Percentiles rank a stretch among this genome's conserved stretches.
phyloP scores from a whole-genome alignment of 805 yeast genomes.

The Cyberlindnera amylophila region DNA sequence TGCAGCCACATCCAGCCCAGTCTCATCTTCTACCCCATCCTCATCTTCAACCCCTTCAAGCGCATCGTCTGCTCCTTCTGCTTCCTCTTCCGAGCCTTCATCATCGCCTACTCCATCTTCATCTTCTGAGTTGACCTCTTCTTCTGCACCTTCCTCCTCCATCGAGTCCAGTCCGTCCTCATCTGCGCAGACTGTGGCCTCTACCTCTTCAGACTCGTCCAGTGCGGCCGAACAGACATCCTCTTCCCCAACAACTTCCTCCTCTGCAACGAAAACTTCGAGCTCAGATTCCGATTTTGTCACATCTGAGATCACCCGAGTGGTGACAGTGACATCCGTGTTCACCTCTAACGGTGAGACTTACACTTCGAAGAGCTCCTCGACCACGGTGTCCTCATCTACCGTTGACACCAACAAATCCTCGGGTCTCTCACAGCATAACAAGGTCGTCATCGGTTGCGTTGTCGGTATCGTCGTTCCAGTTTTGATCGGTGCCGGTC shows the following conservation, averaged over 20 bases:
- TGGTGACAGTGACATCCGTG: conserved; percentile 17
- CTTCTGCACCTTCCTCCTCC: conserved; percentile 10
- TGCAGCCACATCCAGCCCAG: neutral
- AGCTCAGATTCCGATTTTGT: conserved; percentile 9
- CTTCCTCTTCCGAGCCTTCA: neutral
- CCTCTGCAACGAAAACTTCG: conserved; percentile 12
- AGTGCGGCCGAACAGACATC: conserved; percentile 6
- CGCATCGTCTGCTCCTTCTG: neutral
- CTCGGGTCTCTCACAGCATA: conserved; percentile 44
- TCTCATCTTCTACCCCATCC: neutral
- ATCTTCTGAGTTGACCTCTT: neutral
- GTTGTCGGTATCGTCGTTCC: conserved; percentile 74
- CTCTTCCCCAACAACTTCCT: conserved; percentile 5
- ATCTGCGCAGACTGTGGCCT: neutral
- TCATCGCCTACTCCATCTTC: neutral
- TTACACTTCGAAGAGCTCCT: conserved; percentile 12
- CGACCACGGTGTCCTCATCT: conserved; percentile 19
- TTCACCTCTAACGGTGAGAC: conserved; percentile 17
- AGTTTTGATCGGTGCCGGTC: conserved; percentile 29
- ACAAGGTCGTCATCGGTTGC: conserved; percentile 60
- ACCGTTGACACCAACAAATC: conserved; percentile 16
- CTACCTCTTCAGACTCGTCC: conserved; percentile 7
- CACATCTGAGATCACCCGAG: conserved; percentile 12
- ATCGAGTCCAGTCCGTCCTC: conserved; percentile 4
- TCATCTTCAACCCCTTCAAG: conserved; percentile 8